phyloP scores from a whole-genome alignment of 306 rosid genomes.

The Phaseolus lunatus region DNA sequence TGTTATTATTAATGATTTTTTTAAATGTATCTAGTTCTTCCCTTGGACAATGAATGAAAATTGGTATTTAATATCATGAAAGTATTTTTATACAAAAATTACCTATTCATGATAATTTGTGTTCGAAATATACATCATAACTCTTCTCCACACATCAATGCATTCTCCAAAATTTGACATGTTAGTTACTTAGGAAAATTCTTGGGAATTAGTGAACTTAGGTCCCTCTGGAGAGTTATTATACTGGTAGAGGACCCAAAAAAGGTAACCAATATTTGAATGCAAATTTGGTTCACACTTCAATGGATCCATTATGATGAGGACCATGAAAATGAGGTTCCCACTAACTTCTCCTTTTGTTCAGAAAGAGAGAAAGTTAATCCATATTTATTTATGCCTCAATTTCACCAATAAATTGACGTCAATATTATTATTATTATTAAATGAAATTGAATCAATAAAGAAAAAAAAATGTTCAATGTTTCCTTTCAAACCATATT shows the following conservation, averaged over 20 bases:
- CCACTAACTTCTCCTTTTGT: slow-evolving; percentile 13
- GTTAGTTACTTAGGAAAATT: background rate
- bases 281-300: slow-evolving; percentile 5
- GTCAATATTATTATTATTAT: background rate
- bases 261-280: slow-evolving; percentile 17
- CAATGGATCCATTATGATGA: slow-evolving; percentile 8
- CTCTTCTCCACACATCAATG: no score
- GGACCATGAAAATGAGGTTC: slow-evolving; percentile 3
- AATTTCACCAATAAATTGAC: slow-evolving; percentile 18
- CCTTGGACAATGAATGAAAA: no score
- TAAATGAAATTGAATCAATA: background rate
- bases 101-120: no score
- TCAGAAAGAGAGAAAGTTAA: background rate
- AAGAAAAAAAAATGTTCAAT: background rate
- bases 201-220: background rate
- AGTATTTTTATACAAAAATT: no score
- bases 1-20: no score
- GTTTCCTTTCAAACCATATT: background rate
- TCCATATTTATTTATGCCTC: background rate
- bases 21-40: no score
- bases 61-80: no score
- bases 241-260: background rate
- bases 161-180: slow-evolving; percentile 1
- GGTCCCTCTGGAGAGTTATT: background rate
- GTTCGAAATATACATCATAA: no score